A percentile compares a stretch with the other conserved stretches of the same genome.
These are phyloP conservation scores for Kodamaea nitidulidarum DNA, from an alignment of 805 yeast genomes.

Conservation along the genomic window DNA sequence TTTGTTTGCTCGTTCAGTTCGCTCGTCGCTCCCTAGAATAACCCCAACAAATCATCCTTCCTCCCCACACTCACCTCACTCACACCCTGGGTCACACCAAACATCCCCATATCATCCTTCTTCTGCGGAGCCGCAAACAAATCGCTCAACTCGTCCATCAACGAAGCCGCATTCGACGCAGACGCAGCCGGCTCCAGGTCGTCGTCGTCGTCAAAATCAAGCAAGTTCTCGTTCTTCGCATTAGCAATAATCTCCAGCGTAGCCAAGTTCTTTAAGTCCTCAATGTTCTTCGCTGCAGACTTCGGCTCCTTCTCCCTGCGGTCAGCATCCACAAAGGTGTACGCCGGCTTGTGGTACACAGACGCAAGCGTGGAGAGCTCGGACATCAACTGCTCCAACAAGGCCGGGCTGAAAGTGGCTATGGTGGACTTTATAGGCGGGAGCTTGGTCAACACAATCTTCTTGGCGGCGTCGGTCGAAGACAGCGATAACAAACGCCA, in stretches of 20 bases:
- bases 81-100: conserved; percentile 16
- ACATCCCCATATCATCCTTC: conserved; percentile 34
- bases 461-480: conserved; percentile 40
- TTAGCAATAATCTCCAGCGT: conserved; percentile 65
- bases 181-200: too few species aligned
- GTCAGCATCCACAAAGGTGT: conserved; percentile 48
- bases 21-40: conserved; percentile 26
- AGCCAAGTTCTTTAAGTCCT: conserved; percentile 76
- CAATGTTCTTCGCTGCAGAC: conserved; percentile 42
- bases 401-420: conserved; percentile 62
- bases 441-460: conserved; percentile 55
- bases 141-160: conserved; percentile 73
- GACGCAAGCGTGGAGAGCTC: conserved; percentile 85
- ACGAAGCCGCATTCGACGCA: conserved; percentile 26
- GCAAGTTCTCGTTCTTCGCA: conserved; percentile 70
- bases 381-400: conserved; percentile 63
- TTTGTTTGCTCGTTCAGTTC: too few species aligned
- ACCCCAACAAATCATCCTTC: conserved; percentile 35
- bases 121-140: conserved; percentile 41
- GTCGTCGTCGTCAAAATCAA: conserved; percentile 77
- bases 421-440: conserved; percentile 74
- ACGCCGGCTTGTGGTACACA: conserved; percentile 81
- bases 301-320: conserved; percentile 13
- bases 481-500: conserved; percentile 68
- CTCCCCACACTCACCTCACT: conserved; percentile 9